Conservation (phyloP, 1,139 yeast genomes). For the Lodderomyces metapsilosis region DNA sequence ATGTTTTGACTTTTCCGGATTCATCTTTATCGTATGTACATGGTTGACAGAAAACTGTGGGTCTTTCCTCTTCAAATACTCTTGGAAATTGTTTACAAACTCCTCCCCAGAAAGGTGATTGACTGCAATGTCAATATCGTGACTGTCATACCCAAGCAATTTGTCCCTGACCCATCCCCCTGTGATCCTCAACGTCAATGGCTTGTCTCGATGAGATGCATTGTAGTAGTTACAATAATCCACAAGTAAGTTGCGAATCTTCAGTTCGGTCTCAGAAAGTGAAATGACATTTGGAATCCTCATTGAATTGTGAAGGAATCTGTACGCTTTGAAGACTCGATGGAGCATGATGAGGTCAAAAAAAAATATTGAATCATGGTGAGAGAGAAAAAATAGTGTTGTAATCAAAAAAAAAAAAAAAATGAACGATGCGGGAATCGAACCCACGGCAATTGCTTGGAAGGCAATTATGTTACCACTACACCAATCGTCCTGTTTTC, state of each 20-base stretch:
- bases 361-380: too few relatives aligned
- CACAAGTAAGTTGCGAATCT: conserved; percentile 46
- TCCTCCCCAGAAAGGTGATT: conserved; percentile 81
- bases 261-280: conserved; percentile 47
- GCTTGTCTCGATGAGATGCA: conserved; percentile 13
- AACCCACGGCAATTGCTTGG: conserved; percentile 8
- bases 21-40: conserved; percentile 81
- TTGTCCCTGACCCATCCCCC: conserved; percentile 99
- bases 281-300: conserved; percentile 24
- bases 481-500: conserved; percentile 6
- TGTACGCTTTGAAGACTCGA: conserved; percentile 2
- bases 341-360: too few relatives aligned
- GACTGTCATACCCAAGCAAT: conserved; percentile 70
- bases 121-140: conserved; percentile 90
- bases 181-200: conserved; percentile 68
- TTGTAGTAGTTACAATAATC: conserved; percentile 43
- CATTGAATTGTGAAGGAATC: conserved; percentile 14
- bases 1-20: conserved; percentile 95
- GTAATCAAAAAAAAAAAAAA: neutral
- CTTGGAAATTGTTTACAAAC: conserved; percentile 68
- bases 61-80: conserved; percentile 46
- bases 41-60: conserved; percentile 46
- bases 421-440: conserved; percentile 7
- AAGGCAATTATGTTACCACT: conserved; percentile 7
- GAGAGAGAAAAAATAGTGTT: too few relatives aligned